Percentiles rank a stretch among this genome's conserved stretches.
Evolutionary conservation across 257 asterid genomes (phyloP).

Genomic region (Agastache rugosa): DNA sequence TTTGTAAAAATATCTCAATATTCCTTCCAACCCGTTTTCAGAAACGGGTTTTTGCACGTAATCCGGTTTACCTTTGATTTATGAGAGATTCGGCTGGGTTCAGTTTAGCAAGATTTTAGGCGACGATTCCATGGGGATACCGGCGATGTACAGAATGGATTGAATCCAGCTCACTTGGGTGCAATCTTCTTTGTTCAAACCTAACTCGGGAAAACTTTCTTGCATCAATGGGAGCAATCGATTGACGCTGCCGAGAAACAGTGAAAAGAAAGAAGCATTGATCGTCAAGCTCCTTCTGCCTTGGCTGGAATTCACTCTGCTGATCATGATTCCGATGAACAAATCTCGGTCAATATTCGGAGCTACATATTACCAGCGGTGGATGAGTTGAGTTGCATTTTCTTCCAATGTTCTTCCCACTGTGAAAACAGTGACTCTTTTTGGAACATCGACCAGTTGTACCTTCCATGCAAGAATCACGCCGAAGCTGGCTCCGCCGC

Average conservation of each 20-base stretch:
- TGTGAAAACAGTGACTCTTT: not conserved
- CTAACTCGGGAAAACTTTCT: constrained; percentile 39
- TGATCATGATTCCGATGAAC: not conserved
- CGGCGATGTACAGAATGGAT: not conserved
- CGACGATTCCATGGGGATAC: not conserved
- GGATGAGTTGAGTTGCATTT: not conserved
- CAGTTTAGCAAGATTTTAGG: constrained; percentile 7
- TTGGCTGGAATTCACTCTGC: not conserved
- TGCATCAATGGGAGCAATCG: constrained; percentile 22
- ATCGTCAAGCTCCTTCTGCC: constrained; percentile 10
- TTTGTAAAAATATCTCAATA: constrained; percentile 2
- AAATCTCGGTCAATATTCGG: not conserved
- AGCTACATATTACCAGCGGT: not conserved
- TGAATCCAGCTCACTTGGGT: constrained; percentile 36
- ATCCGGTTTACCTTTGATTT: constrained; percentile 33
- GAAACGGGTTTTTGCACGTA: constrained; percentile 35
- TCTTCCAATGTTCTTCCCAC: not conserved
- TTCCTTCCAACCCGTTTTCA: not conserved
- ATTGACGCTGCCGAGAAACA: constrained; percentile 34
- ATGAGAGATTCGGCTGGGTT: not conserved
- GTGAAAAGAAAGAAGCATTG: not conserved
- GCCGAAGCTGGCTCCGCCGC: not conserved
- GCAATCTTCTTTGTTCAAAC: constrained; percentile 36
- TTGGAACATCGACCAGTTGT: not conserved
- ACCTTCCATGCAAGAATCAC: not conserved